phyloP scores from a whole-genome alignment of 441 rosid genomes.

The Gossypium laxum region DNA sequence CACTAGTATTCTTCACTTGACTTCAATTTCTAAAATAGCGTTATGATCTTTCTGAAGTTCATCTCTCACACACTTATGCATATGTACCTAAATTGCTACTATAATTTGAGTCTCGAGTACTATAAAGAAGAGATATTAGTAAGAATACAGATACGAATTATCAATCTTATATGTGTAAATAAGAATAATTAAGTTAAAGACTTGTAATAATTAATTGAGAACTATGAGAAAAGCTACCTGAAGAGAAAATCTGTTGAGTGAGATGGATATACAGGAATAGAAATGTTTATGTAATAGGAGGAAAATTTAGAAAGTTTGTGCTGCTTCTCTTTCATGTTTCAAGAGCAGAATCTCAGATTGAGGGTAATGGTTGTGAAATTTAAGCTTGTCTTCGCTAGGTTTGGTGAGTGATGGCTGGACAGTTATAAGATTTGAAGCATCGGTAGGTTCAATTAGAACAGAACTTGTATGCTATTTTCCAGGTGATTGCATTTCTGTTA shows the following conservation, averaged over 20 bases:
- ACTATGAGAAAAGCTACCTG: neutral
- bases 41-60: neutral
- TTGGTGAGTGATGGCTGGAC: neutral
- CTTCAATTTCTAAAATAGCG: neutral
- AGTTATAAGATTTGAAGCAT: neutral
- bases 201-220: neutral
- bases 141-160: neutral
- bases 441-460: neutral
- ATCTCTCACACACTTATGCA: neutral
- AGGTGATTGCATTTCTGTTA: neutral
- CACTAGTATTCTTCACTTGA: neutral
- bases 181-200: neutral
- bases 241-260: neutral
- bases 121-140: neutral
- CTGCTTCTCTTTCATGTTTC: neutral
- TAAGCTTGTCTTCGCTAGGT: neutral
- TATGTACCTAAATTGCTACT: neutral
- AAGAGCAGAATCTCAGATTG: neutral
- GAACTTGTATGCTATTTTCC: neutral
- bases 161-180: neutral
- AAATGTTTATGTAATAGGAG: neutral
- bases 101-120: neutral
- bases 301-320: neutral
- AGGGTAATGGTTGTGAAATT: slow-evolving; percentile 1
- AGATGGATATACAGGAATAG: neutral